phyloP scores from a whole-genome alignment of 768 basidiomycete species.

The Leccinum barrowsii region DNA sequence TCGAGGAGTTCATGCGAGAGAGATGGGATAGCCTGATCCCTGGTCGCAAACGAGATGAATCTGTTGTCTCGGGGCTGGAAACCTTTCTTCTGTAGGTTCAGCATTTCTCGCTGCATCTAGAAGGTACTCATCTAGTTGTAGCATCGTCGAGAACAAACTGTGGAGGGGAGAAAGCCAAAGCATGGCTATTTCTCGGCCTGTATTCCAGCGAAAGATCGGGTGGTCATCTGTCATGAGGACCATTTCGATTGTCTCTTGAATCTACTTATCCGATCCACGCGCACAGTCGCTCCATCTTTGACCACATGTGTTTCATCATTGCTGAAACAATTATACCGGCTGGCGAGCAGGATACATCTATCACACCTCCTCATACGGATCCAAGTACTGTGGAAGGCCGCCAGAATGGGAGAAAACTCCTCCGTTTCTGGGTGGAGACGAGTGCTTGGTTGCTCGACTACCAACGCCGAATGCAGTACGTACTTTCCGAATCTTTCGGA shows the following conservation, averaged over 20 bases:
- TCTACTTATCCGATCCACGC: constrained; percentile 9
- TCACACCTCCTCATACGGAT: constrained; percentile 58
- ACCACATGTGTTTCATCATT: constrained; percentile 37
- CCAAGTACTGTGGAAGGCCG: constrained; percentile 41
- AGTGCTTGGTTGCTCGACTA: constrained; percentile 64
- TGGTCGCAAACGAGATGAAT: constrained; percentile 52
- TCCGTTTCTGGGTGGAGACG: constrained; percentile 80
- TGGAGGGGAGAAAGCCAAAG: constrained; percentile 66
- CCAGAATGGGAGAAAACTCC: constrained; percentile 54
- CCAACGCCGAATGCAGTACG: constrained; percentile 43
- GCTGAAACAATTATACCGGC: constrained; percentile 15
- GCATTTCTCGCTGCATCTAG: neutral
- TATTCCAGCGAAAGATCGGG: constrained; percentile 63
- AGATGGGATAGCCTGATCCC: constrained; percentile 54
- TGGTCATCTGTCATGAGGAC: constrained; percentile 53
- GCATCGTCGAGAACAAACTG: constrained; percentile 71
- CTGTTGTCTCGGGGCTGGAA: constrained; percentile 59
- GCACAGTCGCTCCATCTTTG: constrained; percentile 41
- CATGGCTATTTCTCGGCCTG: constrained; percentile 49
- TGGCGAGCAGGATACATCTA: constrained; percentile 38
- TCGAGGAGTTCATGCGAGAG: constrained; percentile 63
- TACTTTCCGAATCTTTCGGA: constrained; percentile 5
- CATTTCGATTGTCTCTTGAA: neutral
- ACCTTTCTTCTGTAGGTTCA: constrained; percentile 60
- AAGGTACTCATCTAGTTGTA: constrained; percentile 24